Percentiles rank a stretch among this genome's conserved stretches.
phyloP scores from a whole-genome alignment of 805 yeast species.

The Lipomyces yamadae region DNA sequence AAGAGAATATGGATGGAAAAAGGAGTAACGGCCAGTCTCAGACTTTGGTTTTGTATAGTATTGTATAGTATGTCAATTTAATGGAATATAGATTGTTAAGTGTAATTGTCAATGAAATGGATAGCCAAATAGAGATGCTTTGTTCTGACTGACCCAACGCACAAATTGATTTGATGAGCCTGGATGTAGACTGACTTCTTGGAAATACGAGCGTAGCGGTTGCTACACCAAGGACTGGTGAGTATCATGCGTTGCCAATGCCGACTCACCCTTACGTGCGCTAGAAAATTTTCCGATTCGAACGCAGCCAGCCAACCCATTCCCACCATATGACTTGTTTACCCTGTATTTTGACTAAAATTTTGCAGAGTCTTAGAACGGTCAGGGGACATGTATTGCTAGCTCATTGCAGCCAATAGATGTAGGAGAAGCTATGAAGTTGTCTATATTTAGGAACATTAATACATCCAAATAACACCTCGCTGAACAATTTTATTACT shows the following conservation, averaged over 20 bases:
- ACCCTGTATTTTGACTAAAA: no score
- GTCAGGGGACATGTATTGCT: not conserved
- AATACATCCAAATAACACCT: not conserved
- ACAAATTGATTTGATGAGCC: no score
- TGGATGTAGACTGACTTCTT: no score
- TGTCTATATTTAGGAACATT: not conserved
- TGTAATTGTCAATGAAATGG: not conserved
- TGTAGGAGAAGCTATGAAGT: not conserved
- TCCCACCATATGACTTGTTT: no score
- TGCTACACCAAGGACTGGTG: no score
- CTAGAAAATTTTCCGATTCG: no score
- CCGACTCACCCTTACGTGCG: no score
- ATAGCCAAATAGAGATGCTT: not conserved
- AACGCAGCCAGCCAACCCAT: no score
- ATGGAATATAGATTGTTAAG: not conserved
- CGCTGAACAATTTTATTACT: not conserved
- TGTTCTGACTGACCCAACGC: not conserved
- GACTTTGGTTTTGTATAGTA: not conserved
- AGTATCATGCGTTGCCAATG: no score
- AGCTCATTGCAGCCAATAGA: not conserved
- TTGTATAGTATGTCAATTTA: not conserved
- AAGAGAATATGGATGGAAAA: constrained; percentile 35
- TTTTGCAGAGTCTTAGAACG: no score
- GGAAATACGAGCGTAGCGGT: no score
- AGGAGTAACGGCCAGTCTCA: not conserved